phyloP scores from a whole-genome alignment of 305 asterid genomes.

The Fraxinus sp. region DNA sequence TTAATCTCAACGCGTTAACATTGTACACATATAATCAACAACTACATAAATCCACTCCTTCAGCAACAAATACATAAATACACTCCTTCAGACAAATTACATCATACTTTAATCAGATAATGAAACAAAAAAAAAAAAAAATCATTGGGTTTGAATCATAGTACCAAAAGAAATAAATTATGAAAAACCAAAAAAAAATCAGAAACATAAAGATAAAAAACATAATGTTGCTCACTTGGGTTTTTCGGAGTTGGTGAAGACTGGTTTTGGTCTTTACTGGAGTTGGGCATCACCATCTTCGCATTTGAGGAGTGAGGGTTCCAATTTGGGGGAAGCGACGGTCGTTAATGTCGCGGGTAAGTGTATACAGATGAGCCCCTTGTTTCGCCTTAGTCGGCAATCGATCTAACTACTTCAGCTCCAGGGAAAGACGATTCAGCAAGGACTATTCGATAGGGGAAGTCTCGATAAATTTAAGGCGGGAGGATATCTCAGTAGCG shows the following conservation, averaged over 20 bases:
- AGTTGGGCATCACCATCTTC: not conserved
- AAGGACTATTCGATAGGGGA: not conserved
- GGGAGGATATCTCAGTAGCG: not conserved
- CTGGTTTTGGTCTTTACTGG: not conserved
- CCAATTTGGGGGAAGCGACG: not conserved
- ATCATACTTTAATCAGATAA: not conserved
- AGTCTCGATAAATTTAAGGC: not conserved
- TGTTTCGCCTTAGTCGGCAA: not conserved
- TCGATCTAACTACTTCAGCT: not conserved
- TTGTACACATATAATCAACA: not conserved
- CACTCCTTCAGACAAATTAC: not conserved
- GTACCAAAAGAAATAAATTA: not conserved
- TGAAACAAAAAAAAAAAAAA: not conserved
- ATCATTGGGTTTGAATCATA: not conserved
- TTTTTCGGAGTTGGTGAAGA: not conserved
- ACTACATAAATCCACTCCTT: not conserved
- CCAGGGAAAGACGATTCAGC: not conserved
- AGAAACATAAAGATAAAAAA: not conserved
- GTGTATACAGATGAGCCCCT: not conserved
- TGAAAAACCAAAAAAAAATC: not conserved
- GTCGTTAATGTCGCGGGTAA: not conserved
- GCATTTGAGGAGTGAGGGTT: not conserved
- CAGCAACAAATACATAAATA: not conserved
- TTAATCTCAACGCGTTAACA: not conserved
- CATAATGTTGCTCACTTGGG: not conserved